Percentiles rank a stretch among this genome's conserved stretches.
Evolutionary conservation across 176 grass and related monocot genomes (phyloP).

Genomic region (Cocos nucifera): DNA sequence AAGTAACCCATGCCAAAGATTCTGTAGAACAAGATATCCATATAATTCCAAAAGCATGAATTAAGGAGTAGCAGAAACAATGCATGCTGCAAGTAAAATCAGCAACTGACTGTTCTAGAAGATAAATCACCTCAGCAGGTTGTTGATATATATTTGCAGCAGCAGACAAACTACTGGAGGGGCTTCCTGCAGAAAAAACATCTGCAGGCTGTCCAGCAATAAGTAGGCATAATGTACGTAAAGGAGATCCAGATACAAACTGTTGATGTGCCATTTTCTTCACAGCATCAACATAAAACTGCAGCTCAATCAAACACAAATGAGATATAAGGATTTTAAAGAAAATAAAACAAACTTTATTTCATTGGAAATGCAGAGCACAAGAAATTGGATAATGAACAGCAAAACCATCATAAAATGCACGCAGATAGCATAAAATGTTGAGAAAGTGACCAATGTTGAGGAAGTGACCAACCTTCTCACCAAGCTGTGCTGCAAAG

Average conservation of each 20-base stretch:
- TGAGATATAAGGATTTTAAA: no score
- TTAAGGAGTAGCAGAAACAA: no score
- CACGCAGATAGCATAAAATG: neutral
- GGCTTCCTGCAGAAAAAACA: slow-evolving; percentile 63
- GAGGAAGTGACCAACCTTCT: slow-evolving; percentile 41
- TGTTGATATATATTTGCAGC: slow-evolving; percentile 34
- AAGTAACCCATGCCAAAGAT: no score
- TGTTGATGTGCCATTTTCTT: slow-evolving; percentile 94
- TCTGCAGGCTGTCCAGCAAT: slow-evolving; percentile 94
- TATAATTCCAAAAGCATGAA: no score
- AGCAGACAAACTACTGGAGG: slow-evolving; percentile 29
- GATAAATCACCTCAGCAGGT: slow-evolving; percentile 52
- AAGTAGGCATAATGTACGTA: slow-evolving; percentile 90
- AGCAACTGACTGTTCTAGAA: neutral
- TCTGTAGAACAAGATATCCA: no score
- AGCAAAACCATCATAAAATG: slow-evolving; percentile 1
- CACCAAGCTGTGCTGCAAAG: slow-evolving; percentile 85
- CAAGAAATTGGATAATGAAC: neutral
- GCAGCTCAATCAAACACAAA: slow-evolving; percentile 13
- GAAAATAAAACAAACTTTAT: neutral
- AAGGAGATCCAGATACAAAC: slow-evolving; percentile 74
- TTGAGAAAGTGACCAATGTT: neutral
- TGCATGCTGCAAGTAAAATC: neutral
- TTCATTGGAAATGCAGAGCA: neutral
- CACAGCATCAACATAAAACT: slow-evolving; percentile 92